A percentile compares a stretch with the other conserved stretches of the same genome.
Evolutionary conservation across 2,329 filamentous ascomycete species (phyloP).

Genomic region (Cordyceps sp.): DNA sequence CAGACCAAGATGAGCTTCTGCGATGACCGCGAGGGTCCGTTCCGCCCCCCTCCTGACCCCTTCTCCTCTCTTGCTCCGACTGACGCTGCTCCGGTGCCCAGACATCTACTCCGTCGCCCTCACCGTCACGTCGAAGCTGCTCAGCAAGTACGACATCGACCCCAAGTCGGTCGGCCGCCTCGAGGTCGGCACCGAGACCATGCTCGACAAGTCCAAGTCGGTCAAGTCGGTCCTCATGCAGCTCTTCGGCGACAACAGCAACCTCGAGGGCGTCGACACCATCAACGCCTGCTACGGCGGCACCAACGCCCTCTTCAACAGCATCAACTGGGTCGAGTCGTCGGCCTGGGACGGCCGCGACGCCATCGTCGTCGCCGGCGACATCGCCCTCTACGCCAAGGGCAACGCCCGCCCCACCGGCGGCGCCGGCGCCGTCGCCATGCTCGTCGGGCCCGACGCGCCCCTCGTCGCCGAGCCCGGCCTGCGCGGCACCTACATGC

Average conservation of each 20-base stretch:
- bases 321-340: constrained; percentile 72
- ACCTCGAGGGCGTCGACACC: constrained; percentile 69
- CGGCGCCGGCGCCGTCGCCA: constrained; percentile 62
- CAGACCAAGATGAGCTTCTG: constrained; percentile 90
- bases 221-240: constrained; percentile 83
- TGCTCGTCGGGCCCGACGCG: constrained; percentile 64
- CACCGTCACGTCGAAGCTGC: constrained; percentile 59
- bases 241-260: constrained; percentile 69
- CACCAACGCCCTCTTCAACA: constrained; percentile 73
- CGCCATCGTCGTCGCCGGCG: constrained; percentile 63
- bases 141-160: constrained; percentile 74
- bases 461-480: constrained; percentile 64
- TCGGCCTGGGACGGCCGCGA: constrained; percentile 76
- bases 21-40: constrained; percentile 70
- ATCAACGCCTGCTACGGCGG: constrained; percentile 78
- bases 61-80: constrained; percentile 2
- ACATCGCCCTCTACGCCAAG: constrained; percentile 77
- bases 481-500: constrained; percentile 65
- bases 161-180: constrained; percentile 61
- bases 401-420: constrained; percentile 67
- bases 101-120: constrained; percentile 80
- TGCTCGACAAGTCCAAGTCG: constrained; percentile 81
- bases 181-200: constrained; percentile 73
- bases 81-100: constrained; percentile 17
- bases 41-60: constrained; percentile 4